Conservation (phyloP, 306 rosid genomes). For the Prunus salicina region DNA sequence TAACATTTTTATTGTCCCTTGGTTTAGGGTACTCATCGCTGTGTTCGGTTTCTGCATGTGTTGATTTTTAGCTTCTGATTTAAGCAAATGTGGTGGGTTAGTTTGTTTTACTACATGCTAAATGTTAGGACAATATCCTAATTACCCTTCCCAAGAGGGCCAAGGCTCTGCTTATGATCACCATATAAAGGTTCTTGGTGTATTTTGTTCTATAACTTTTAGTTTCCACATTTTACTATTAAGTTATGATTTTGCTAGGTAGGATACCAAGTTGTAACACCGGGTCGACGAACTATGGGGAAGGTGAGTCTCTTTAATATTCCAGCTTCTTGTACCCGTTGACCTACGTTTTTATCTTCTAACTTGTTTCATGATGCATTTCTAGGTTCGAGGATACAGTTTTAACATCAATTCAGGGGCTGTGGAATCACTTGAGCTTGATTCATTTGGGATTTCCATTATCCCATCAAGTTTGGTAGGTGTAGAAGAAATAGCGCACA, state of each 20-base stretch:
- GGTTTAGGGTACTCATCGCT: neutral
- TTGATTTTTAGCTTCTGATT: neutral
- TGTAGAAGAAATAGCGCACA: neutral
- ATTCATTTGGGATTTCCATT: conserved; percentile 84
- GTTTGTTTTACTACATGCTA: neutral
- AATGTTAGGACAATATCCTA: neutral
- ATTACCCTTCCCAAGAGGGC: neutral
- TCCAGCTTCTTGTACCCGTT: neutral
- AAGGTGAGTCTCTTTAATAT: conserved; percentile 49
- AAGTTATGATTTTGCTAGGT: conserved; percentile 62
- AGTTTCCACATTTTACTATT: neutral
- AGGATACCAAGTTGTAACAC: conserved; percentile 88
- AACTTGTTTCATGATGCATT: conserved; percentile 21
- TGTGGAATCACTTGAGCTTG: conserved; percentile 85
- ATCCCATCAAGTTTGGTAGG: conserved; percentile 91
- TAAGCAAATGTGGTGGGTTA: neutral
- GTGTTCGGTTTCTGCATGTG: neutral
- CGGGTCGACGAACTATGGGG: conserved; percentile 72
- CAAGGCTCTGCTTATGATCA: neutral
- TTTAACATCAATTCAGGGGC: conserved; percentile 84
- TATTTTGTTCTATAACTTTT: neutral
- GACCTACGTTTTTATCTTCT: conserved; percentile 4
- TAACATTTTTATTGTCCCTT: conserved; percentile 1
- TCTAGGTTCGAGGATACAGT: conserved; percentile 82
- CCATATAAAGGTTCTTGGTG: neutral